Conservation (phyloP, 306 rosid genomes). For the Vigna hirtella region DNA sequence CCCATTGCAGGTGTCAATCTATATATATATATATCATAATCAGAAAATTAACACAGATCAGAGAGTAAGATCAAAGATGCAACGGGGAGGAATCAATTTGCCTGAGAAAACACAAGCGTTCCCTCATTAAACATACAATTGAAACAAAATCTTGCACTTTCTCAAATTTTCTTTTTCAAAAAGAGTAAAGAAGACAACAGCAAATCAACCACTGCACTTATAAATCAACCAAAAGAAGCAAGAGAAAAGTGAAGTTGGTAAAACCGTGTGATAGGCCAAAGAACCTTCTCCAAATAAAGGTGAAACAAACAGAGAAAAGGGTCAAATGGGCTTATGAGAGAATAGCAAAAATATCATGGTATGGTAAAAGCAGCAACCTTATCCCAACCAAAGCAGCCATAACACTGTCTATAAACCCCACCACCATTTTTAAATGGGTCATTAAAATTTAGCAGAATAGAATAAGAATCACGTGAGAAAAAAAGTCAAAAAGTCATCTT, state of each 20-base stretch:
- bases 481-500: constrained; percentile 22
- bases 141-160: constrained; percentile 23
- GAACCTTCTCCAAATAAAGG: constrained; percentile 17
- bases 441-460: constrained; percentile 35
- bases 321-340: constrained; percentile 7
- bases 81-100: constrained; percentile 13
- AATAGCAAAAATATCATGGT: constrained; percentile 24
- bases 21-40: constrained; percentile 40
- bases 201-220: not conserved
- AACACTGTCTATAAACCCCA: constrained; percentile 49
- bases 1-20: constrained; percentile 95
- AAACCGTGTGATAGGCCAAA: constrained; percentile 13
- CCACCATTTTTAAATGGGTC: constrained; percentile 41
- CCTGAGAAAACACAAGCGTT: constrained; percentile 7
- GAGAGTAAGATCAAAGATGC: constrained; percentile 20
- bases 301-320: constrained; percentile 33
- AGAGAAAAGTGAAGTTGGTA: constrained; percentile 25
- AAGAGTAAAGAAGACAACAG: constrained; percentile 1
- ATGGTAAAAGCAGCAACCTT: constrained; percentile 43
- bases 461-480: constrained; percentile 19
- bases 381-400: constrained; percentile 40
- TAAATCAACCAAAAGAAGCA: constrained; percentile 8
- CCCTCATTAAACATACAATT: not conserved
- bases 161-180: not conserved
- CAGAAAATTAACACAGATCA: constrained; percentile 28